Base-by-base conservation (phyloP, 768 basidiomycete species). In the Mycena epipterygia region DNA sequence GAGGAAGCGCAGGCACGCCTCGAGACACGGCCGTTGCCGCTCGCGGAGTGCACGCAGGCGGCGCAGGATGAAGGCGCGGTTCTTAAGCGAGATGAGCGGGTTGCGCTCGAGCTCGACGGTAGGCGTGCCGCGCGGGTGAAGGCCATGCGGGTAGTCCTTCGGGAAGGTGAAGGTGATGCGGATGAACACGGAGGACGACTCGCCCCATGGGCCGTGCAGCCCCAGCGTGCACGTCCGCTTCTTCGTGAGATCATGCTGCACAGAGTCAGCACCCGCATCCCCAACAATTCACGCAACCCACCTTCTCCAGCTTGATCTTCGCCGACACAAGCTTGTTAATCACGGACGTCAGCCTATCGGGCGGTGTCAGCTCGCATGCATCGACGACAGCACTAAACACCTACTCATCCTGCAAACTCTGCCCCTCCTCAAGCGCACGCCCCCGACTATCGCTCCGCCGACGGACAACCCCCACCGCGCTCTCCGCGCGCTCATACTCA, bases 81-180 rank as follows among this genome's bases (percentile, higher is more conserved):
- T 90, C 76, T 90, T 89, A 60, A 92, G 87, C 1, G 94, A 89
- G 68, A 98, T 93, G 3, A 95, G 85, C 0, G 93, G 91, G 73
- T 89, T 95, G 23, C 91, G 89, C 76, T 98, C 96, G 2, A 98
- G 84, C 56, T 96, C 95, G 51, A 98, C 89, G 13, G 85, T 84
- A 0, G 95, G 93, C 0, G 87, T 90, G 23, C 91, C 89, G 13
- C 88, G 84, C 0, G 95, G 93, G 74, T 90, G 83, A 2, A 72
- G 73, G 0, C 86, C 85, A 8, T 89, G 85, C 0, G 94, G 93
- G 76, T 99, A 99, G 48, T 89, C 89, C 27, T 89, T 86, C 0
- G 97, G 96, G 76, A 98, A 98, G 2, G 89, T 91, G 82, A 98
- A 97, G 1, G 94, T 92, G 30, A 97, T 88, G 0, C 97, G 91